A percentile compares a stretch with the other conserved stretches of the same genome.
Evolutionary conservation across 805 yeast genomes (phyloP).

Genomic region (Jamesozyma hellenica): DNA sequence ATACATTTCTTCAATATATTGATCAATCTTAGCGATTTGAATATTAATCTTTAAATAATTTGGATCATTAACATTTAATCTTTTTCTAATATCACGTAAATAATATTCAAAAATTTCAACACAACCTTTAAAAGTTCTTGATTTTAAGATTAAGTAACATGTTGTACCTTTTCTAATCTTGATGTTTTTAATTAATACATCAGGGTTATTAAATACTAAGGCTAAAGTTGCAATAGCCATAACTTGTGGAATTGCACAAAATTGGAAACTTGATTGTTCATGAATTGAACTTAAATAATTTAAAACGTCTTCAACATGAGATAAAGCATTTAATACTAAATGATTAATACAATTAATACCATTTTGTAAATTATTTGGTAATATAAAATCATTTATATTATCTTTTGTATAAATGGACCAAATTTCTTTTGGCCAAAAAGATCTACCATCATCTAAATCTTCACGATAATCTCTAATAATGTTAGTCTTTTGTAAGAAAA

Average conservation of each 20-base stretch:
- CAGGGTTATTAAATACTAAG: constrained; percentile 69
- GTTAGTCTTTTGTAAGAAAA: constrained; percentile 89
- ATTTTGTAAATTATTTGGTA: constrained; percentile 35
- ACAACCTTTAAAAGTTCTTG: constrained; percentile 68
- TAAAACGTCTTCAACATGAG: constrained; percentile 68
- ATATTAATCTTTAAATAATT: constrained; percentile 76
- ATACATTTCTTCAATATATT: constrained; percentile 68
- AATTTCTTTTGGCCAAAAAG: constrained; percentile 92
- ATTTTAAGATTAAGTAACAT: constrained; percentile 58
- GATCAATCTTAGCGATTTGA: constrained; percentile 81
- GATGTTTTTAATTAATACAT: constrained; percentile 58
- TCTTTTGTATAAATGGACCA: constrained; percentile 78
- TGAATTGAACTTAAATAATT: constrained; percentile 63
- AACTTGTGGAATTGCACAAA: constrained; percentile 97
- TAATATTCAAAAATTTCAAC: constrained; percentile 68
- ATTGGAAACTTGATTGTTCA: constrained; percentile 77
- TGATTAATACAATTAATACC: constrained; percentile 77
- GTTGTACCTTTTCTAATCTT: constrained; percentile 89
- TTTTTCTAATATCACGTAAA: constrained; percentile 65
- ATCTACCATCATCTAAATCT: constrained; percentile 82
- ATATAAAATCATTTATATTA: constrained; percentile 48
- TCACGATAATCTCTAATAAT: constrained; percentile 92
- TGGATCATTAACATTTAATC: constrained; percentile 73
- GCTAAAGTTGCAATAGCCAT: constrained; percentile 97
- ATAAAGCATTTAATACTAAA: constrained; percentile 66